Base-by-base conservation (phyloP, 371 early-diverging fungal genomes). In the Mucor sp. region DNA sequence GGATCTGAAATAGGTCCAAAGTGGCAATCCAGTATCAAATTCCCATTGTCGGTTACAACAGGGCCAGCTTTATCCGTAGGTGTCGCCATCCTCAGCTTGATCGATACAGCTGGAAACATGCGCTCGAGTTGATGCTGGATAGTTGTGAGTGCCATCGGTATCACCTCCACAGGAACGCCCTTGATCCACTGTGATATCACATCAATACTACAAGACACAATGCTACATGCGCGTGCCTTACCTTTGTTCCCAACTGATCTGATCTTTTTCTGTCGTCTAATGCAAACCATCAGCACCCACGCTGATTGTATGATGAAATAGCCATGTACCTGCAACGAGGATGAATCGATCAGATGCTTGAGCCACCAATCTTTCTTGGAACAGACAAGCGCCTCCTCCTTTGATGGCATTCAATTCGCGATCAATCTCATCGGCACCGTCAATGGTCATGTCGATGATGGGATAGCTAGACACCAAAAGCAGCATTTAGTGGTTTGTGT, bases 371-470 rank as follows among this genome's bases (percentile, higher is more conserved):
- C 93, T 96, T 74, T 97, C 97, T 71, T 93, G 95, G 70, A 96
- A 80, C 33, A 94, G 94, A 65, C 95, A 95, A 9, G 84, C 97
- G 43, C 97, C 97, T 19, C 97, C 97, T 14, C 97, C 97, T 79
- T 97, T 97, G 75, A 97, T 96, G 35, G 90, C 91, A 74, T 95
- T 93, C 62, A 93, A 74, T 33, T 87, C 68, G 15, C 78, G 56
- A 63, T 93, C 93, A 28, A 91, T 90, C 77, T 97, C 97, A 75
- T 97, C 97, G 3, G 96, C 97, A 12, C 97, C 96, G 66, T 97
- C 97, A 59, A 97, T 92, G 21, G 94, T 91, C 15, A 97, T 85
- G 72, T 96, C 96, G 60, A 97, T 85, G 14, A 73, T 68, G 0
- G 91, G 83, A 67, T 79, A 85, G 58, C 88, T 84, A 50, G 37